phyloP scores from a whole-genome alignment of 768 basidiomycete species.

The Lactarius trivialis region DNA sequence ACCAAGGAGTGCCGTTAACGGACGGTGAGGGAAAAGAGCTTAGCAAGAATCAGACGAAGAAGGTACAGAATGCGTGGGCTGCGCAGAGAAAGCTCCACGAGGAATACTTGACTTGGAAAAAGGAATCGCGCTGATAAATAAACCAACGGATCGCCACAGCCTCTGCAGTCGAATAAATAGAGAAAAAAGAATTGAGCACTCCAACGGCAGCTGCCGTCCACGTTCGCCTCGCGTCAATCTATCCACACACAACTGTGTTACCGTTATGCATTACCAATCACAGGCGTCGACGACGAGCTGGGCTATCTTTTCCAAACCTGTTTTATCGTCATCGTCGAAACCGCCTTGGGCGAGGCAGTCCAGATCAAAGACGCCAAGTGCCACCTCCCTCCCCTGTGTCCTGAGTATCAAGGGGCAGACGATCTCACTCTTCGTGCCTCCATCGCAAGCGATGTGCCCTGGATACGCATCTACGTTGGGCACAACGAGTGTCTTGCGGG shows the following conservation, averaged over 20 bases:
- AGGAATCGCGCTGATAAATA: conserved; percentile 23
- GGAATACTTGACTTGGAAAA: conserved; percentile 56
- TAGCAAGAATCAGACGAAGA: conserved; percentile 76
- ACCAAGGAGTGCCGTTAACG: conserved; percentile 75
- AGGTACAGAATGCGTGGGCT: conserved; percentile 63
- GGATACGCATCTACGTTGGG: conserved; percentile 73
- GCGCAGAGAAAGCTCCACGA: conserved; percentile 74
- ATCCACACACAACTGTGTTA: not conserved
- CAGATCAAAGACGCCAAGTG: conserved; percentile 40
- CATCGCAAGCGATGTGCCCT: conserved; percentile 94
- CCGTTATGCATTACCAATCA: conserved; percentile 21
- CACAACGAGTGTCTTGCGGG: conserved; percentile 55
- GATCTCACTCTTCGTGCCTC: conserved; percentile 83
- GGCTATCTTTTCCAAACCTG: conserved; percentile 38
- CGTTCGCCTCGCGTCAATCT: conserved; percentile 3
- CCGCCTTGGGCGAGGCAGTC: conserved; percentile 37
- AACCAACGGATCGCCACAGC: conserved; percentile 12
- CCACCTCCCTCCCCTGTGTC: conserved; percentile 27
- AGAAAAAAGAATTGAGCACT: not conserved
- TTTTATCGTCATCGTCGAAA: conserved; percentile 39
- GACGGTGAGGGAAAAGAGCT: conserved; percentile 80
- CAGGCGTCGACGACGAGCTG: conserved; percentile 28
- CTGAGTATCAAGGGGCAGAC: conserved; percentile 65
- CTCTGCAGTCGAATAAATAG: not conserved
- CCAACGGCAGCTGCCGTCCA: conserved; percentile 12